A percentile compares a stretch with the other conserved stretches of the same genome.
Conservation (phyloP, 2,329 filamentous ascomycete genomes). For the Colletotrichum lentis region DNA sequence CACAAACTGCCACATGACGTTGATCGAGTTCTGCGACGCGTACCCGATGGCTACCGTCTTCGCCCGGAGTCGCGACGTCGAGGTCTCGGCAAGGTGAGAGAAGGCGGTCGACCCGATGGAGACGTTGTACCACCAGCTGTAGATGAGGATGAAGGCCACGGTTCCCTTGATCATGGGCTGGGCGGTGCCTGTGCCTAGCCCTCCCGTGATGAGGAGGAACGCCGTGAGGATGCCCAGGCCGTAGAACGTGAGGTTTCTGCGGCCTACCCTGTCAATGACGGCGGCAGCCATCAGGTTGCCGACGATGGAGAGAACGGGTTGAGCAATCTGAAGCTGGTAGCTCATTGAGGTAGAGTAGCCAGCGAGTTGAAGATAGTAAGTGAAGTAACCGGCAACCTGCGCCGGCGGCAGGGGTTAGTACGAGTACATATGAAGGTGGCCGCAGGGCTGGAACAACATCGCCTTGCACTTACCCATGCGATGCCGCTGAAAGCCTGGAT, state of each 20-base stretch:
- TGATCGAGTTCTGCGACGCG: conserved; percentile 44
- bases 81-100: conserved; percentile 49
- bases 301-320: conserved; percentile 50
- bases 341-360: conserved; percentile 49
- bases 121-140: conserved; percentile 51
- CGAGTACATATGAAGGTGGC: background rate
- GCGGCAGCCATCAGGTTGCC: conserved; percentile 53
- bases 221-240: conserved; percentile 48
- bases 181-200: conserved; percentile 45
- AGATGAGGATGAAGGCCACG: conserved; percentile 51
- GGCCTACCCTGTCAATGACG: conserved; percentile 50
- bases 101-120: conserved; percentile 54
- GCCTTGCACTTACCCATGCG: conserved; percentile 43
- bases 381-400: conserved; percentile 36
- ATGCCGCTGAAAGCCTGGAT: conserved; percentile 50
- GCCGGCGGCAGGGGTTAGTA: background rate
- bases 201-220: conserved; percentile 52
- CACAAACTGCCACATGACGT: conserved; percentile 37
- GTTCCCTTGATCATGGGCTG: conserved; percentile 39
- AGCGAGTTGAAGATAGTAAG: conserved; percentile 54
- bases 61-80: conserved; percentile 50
- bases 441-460: too few species aligned
- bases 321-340: conserved; percentile 52
- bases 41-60: conserved; percentile 52
- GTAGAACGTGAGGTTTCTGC: conserved; percentile 49